Percentiles rank a stretch among this genome's conserved stretches.
phyloP scores from a whole-genome alignment of 257 asterid species.

The Gentiana macrophylla region DNA sequence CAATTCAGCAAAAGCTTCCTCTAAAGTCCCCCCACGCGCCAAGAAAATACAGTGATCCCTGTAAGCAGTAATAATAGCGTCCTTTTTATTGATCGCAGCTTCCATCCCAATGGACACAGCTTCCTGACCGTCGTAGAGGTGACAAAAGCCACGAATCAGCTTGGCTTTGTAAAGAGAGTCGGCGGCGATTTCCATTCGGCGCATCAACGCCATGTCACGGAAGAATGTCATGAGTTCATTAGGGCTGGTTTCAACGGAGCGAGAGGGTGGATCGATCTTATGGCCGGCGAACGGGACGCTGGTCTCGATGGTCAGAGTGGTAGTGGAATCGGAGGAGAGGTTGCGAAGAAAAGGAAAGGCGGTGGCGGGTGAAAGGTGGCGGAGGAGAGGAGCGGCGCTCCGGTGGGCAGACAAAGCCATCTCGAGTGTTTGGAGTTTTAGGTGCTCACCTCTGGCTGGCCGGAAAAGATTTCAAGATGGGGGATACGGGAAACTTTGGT shows the following conservation, averaged over 20 bases:
- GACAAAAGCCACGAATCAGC: constrained; percentile 76
- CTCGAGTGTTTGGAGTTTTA: too few species aligned
- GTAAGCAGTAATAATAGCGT: constrained; percentile 16
- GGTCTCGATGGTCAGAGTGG: constrained; percentile 65
- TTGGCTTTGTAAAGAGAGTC: constrained; percentile 94
- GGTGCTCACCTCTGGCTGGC: too few species aligned
- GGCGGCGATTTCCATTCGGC: constrained; percentile 96
- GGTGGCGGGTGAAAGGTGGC: constrained; percentile 32
- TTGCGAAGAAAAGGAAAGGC: constrained; percentile 25
- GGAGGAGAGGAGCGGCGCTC: constrained; percentile 22
- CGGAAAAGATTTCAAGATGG: too few species aligned
- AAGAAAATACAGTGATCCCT: constrained; percentile 20
- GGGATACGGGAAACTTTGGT: too few species aligned
- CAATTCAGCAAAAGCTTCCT: constrained; percentile 59
- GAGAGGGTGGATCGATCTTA: constrained; percentile 84
- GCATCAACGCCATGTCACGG: constrained; percentile 80
- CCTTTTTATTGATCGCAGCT: constrained; percentile 53
- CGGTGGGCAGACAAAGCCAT: constrained; percentile 67
- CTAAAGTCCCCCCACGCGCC: constrained; percentile 71
- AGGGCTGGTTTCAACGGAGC: constrained; percentile 57
- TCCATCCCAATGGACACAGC: constrained; percentile 61
- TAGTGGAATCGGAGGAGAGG: constrained; percentile 43
- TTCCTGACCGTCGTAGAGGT: constrained; percentile 94
- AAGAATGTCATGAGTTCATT: constrained; percentile 66
- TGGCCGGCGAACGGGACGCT: constrained; percentile 81